Evolutionary conservation across 768 basidiomycete genomes (phyloP), one percentile per base, ranked within the genome.

Genomic region (Lactarius akahatsu): DNA sequence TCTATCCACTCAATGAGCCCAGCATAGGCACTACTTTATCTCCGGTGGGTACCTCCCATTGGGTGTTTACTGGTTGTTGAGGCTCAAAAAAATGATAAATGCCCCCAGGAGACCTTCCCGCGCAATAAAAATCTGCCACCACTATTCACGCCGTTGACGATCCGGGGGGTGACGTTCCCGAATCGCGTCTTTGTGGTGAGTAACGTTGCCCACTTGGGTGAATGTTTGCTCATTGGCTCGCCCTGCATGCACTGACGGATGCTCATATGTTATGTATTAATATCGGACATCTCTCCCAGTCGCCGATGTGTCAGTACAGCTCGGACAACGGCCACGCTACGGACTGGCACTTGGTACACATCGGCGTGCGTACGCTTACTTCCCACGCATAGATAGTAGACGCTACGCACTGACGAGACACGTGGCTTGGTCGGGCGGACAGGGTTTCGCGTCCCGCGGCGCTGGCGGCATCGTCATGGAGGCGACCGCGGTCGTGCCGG

Each of bases 231-330:
- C 32, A 32, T 32, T 7, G 32, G 32, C 7, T 7, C 7, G 23
- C 26, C 16, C 50, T 52, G 11, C 23, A 40, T 1, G 8, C 40
- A 32, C 13, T 23, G 16, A 32, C 32, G 8, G 18, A 13, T 38
- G 8, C 55, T 2, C 15, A 13, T 13, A 6, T 15, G 15, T 11
- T 20, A n/a, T 57, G 50, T 32, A 18, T 34, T 28, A 16, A 15
- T 64, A 23, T 54, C 18, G 38, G 36, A 38, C 38, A 4, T 15
- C 38, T 34, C 59, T 54, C 57, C 10, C 67, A 87, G 87, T 78
- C 89, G 13, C 90, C 89, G 2, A 92, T 93, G 91, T 93, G 92
- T 74, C 87, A 89, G 75, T 94, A 94, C 77, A 89, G 87, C 64
- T 80, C 86, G 10, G 83, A 89, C 55, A 77, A 87, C 60, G 92